Percentiles rank a stretch among this genome's conserved stretches.
These are phyloP conservation scores for Russula virescens DNA, from an alignment of 768 basidiomycete species.

Conservation along the genomic window DNA sequence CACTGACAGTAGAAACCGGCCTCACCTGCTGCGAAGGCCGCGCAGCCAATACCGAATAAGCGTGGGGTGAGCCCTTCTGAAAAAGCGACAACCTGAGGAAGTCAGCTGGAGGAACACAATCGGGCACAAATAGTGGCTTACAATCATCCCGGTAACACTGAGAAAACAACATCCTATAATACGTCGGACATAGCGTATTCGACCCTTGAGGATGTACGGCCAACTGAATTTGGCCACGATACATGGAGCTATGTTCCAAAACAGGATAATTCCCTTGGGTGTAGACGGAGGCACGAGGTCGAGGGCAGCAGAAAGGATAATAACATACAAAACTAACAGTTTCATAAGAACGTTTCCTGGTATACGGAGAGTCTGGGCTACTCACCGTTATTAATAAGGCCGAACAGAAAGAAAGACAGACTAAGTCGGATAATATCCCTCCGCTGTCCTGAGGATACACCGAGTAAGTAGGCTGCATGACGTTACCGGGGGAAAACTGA, in stretches of 20 bases:
- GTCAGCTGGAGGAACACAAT: neutral
- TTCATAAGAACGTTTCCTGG: slow-evolving; percentile 2
- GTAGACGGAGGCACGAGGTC: slow-evolving; percentile 90
- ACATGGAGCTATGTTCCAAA: slow-evolving; percentile 91
- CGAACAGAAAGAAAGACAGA: slow-evolving; percentile 83
- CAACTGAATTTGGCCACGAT: slow-evolving; percentile 84
- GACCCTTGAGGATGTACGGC: slow-evolving; percentile 85
- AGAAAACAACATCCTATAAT: slow-evolving; percentile 68
- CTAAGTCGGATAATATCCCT: slow-evolving; percentile 36
- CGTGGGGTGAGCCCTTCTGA: slow-evolving; percentile 18
- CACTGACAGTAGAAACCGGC: neutral
- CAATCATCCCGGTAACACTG: slow-evolving; percentile 83
- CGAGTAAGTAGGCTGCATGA: neutral
- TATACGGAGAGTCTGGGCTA: neutral
- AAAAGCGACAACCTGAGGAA: slow-evolving; percentile 21
- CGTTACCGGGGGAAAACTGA: neutral
- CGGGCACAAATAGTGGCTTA: slow-evolving; percentile 36
- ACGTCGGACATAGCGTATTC: slow-evolving; percentile 73
- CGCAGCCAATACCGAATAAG: slow-evolving; percentile 23
- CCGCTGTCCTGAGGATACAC: slow-evolving; percentile 7
- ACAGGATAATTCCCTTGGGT: slow-evolving; percentile 90
- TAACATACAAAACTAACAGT: slow-evolving; percentile 79
- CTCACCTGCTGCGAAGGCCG: slow-evolving; percentile 16
- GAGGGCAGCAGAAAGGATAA: slow-evolving; percentile 92
- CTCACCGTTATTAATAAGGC: slow-evolving; percentile 86